These are phyloP conservation scores for Auxenochlorella pyrenoidosa DNA, from an alignment of 139 green algal genomes.

Conservation along the genomic window DNA sequence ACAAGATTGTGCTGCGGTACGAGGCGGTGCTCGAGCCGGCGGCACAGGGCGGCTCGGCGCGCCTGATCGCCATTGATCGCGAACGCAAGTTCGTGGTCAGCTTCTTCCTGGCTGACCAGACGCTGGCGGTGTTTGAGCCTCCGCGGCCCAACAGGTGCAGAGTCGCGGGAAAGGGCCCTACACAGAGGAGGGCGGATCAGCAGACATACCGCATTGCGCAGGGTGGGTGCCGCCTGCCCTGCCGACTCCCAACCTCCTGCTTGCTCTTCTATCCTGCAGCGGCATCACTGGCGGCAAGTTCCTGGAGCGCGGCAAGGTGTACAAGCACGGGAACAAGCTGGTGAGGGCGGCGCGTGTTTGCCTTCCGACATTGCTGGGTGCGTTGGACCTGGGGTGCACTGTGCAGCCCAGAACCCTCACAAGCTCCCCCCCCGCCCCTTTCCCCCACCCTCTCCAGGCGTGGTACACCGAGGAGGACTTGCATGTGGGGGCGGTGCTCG, in stretches of 20 bases:
- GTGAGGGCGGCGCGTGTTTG: not conserved
- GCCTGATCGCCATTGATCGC: slow-evolving; percentile 13
- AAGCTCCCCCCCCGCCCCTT: too few relatives aligned
- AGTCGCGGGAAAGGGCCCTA: not conserved
- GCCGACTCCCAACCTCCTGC: not conserved
- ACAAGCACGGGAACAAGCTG: slow-evolving; percentile 21
- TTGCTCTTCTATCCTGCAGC: not conserved
- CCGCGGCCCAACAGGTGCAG: slow-evolving; percentile 74
- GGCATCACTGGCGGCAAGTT: slow-evolving; percentile 93
- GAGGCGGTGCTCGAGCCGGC: slow-evolving; percentile 23
- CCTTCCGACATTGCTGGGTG: too few relatives aligned
- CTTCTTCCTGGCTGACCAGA: slow-evolving; percentile 90
- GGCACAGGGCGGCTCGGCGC: not conserved
- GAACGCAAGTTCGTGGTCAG: slow-evolving; percentile 87
- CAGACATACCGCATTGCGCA: too few relatives aligned
- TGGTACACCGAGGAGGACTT: slow-evolving; percentile 83
- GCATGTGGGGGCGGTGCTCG: slow-evolving; percentile 75
- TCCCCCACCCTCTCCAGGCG: not conserved
- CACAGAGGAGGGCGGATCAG: too few relatives aligned
- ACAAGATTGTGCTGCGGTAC: slow-evolving; percentile 33
- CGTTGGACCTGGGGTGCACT: not conserved
- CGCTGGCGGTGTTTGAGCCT: slow-evolving; percentile 89
- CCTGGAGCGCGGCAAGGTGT: slow-evolving; percentile 77
- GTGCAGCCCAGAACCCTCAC: not conserved
- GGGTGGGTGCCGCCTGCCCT: too few relatives aligned